Evolutionary conservation across 768 basidiomycete species (phyloP).

Genomic region (Myochromella boudieri): DNA sequence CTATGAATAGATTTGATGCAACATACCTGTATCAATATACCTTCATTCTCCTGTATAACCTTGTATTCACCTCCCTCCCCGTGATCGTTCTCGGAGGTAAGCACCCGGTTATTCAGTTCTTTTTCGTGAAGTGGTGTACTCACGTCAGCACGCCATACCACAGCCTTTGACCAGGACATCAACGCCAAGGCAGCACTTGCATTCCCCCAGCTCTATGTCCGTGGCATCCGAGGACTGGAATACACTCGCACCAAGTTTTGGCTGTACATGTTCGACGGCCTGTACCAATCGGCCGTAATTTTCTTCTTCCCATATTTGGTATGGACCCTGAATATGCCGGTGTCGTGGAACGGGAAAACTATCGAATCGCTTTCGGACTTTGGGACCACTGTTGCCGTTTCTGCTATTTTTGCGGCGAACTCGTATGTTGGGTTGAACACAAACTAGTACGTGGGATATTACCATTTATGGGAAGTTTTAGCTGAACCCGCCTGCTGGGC

Average conservation of each 20-base stretch:
- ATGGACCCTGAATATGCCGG: conserved; percentile 63
- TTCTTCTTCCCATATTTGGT: conserved; percentile 84
- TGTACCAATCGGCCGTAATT: conserved; percentile 88
- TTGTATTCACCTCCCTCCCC: conserved; percentile 91
- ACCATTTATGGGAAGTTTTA: conserved; percentile 6
- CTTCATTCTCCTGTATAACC: conserved; percentile 88
- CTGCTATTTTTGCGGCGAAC: conserved; percentile 88
- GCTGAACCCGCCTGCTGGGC: conserved; percentile 20
- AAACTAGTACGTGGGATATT: conserved; percentile 57
- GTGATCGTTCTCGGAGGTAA: conserved; percentile 87
- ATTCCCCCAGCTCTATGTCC: conserved; percentile 93
- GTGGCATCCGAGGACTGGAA: conserved; percentile 90
- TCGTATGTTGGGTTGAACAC: conserved; percentile 88
- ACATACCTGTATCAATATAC: conserved; percentile 96
- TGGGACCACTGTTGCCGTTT: conserved; percentile 87
- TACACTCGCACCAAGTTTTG: conserved; percentile 93
- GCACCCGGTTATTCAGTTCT: conserved; percentile 17
- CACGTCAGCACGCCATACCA: conserved; percentile 6
- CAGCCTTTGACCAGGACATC: conserved; percentile 94
- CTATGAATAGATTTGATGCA: conserved; percentile 73
- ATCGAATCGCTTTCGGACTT: conserved; percentile 84
- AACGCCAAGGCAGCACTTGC: conserved; percentile 87
- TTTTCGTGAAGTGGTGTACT: conserved; percentile 6
- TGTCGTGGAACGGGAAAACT: conserved; percentile 76
- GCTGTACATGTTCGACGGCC: conserved; percentile 91